phyloP scores from a whole-genome alignment of 192 early-diverging fungal species.

The Haplosporangium gracile region DNA sequence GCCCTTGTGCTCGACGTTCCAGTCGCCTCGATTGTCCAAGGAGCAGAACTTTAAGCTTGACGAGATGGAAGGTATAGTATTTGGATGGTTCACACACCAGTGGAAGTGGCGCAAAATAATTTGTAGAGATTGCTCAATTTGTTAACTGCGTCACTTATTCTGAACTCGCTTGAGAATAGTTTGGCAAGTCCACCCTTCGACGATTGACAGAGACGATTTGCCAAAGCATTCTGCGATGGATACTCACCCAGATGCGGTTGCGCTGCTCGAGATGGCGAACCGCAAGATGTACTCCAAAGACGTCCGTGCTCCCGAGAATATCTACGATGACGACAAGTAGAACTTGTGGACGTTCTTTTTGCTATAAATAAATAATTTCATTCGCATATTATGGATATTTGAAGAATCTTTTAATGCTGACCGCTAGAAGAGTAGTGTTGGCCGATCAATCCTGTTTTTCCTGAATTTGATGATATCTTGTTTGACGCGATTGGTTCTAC shows the following conservation, averaged over 20 bases:
- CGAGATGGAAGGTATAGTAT: constrained; percentile 69
- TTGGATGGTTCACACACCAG: background rate
- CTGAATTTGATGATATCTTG: background rate
- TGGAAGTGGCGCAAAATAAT: too few species aligned
- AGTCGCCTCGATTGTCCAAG: constrained; percentile 65
- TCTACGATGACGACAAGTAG: constrained; percentile 35
- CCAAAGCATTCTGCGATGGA: constrained; percentile 69
- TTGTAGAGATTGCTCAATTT: too few species aligned
- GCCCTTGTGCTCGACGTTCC: constrained; percentile 73
- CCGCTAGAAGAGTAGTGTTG: background rate
- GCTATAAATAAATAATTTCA: background rate
- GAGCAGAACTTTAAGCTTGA: constrained; percentile 73
- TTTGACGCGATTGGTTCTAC: constrained; percentile 49
- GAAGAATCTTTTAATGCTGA: background rate
- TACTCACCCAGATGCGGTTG: constrained; percentile 73
- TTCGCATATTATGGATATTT: background rate
- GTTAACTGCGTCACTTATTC: background rate
- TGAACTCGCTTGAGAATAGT: constrained; percentile 54
- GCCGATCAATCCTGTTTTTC: background rate
- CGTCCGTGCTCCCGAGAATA: constrained; percentile 61
- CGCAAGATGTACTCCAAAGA: constrained; percentile 79
- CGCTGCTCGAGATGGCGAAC: constrained; percentile 79
- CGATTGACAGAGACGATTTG: constrained; percentile 56
- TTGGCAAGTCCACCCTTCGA: constrained; percentile 74
- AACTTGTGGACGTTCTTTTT: background rate